Evolutionary conservation across 495 filamentous ascomycete genomes (phyloP).

Genomic region (Aspergillus panamensis): DNA sequence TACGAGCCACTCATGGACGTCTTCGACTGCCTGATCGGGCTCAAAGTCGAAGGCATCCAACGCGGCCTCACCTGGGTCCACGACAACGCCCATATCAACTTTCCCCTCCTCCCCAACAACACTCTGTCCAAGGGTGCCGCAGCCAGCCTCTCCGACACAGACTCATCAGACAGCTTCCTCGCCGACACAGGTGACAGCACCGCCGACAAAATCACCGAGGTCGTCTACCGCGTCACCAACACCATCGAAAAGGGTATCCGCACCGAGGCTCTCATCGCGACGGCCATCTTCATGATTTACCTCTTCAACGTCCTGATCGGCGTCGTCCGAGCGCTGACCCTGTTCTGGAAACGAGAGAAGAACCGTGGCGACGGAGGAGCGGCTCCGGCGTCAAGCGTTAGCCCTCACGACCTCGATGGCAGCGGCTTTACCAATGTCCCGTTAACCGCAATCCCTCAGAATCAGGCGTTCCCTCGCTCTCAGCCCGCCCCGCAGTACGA

Average conservation of each 20-base stretch:
- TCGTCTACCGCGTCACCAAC: constrained; percentile 61
- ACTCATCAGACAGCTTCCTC: constrained; percentile 65
- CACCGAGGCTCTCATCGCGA: constrained; percentile 73
- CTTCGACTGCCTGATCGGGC: constrained; percentile 69
- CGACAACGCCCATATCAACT: constrained; percentile 76
- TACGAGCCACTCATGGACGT: constrained; percentile 68
- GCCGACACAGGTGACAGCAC: constrained; percentile 63
- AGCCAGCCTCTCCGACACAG: constrained; percentile 50
- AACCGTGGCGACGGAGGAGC: constrained; percentile 48
- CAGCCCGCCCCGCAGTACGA: constrained; percentile 31
- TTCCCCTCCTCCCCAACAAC: constrained; percentile 74
- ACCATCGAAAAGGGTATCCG: constrained; percentile 62
- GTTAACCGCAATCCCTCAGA: constrained; percentile 29
- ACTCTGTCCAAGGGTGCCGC: constrained; percentile 80
- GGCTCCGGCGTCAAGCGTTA: constrained; percentile 19
- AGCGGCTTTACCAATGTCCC: constrained; percentile 34
- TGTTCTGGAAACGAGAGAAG: constrained; percentile 40
- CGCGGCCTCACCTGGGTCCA: constrained; percentile 85
- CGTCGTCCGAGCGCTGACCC: constrained; percentile 57
- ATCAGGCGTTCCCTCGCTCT: background rate
- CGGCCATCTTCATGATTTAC: constrained; percentile 67
- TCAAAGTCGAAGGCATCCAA: constrained; percentile 73
- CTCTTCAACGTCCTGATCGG: constrained; percentile 72
- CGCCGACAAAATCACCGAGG: constrained; percentile 74
- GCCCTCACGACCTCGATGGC: background rate